These are phyloP conservation scores for Dendrobium nobile DNA, from an alignment of 106 monocot species.

Conservation along the genomic window DNA sequence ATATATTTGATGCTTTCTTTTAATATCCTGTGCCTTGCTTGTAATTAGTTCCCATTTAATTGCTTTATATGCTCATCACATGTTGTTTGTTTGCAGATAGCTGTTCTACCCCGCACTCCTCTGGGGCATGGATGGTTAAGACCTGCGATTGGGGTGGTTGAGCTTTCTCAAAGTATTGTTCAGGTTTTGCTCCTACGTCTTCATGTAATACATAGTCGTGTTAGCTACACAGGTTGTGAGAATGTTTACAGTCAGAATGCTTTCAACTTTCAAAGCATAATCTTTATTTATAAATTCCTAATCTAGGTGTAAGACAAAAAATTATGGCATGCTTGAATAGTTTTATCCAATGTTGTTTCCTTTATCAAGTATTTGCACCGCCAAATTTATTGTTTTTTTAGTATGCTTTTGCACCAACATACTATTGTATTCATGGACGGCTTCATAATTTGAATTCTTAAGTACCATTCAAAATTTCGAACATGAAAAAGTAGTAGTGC, in stretches of 20 bases:
- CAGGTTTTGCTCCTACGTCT: conserved; percentile 40
- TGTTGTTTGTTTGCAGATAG: conserved; percentile 46
- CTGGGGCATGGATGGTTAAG: conserved; percentile 89
- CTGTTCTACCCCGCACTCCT: conserved; percentile 71
- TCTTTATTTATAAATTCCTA: neutral
- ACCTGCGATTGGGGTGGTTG: conserved; percentile 87
- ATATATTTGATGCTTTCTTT: neutral
- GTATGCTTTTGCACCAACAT: neutral
- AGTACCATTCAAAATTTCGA: neutral
- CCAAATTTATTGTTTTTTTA: neutral
- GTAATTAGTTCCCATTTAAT: neutral
- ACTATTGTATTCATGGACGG: neutral
- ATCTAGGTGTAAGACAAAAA: neutral
- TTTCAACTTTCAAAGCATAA: neutral
- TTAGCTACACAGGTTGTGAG: neutral
- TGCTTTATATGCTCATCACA: neutral
- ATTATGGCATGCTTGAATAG: conserved; percentile 1
- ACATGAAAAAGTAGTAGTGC: neutral
- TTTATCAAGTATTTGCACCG: neutral
- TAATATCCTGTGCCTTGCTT: neutral
- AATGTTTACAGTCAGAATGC: neutral
- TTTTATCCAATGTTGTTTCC: neutral
- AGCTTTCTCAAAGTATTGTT: conserved; percentile 93
- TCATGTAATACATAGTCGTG: neutral
- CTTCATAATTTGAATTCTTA: neutral